Percentiles rank a stretch among this genome's conserved stretches.
phyloP scores from a whole-genome alignment of 2,329 filamentous ascomycete species.

The Fusarium sp. region DNA sequence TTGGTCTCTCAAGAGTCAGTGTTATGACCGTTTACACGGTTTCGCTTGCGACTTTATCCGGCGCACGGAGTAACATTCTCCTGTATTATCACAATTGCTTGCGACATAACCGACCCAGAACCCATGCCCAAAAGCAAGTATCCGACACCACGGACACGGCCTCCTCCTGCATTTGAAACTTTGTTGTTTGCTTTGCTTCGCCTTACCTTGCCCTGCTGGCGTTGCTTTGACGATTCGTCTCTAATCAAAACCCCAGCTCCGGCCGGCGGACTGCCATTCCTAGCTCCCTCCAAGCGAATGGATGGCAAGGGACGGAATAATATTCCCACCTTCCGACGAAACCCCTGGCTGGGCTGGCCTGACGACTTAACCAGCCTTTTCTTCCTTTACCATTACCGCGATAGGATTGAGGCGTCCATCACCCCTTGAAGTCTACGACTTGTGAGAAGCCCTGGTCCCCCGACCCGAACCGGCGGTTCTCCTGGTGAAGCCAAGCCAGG shows the following conservation, averaged over 20 bases:
- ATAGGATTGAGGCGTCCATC: conserved; percentile 12
- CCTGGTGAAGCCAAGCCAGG: conserved; percentile 2
- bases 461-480: conserved; percentile 38
- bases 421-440: conserved; percentile 1
- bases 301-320: conserved; percentile 16
- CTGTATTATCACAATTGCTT: neutral
- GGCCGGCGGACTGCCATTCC: conserved; percentile 17
- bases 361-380: conserved; percentile 1
- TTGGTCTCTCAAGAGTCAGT: neutral
- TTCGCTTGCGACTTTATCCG: conserved; percentile 16
- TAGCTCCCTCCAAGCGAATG: conserved; percentile 10
- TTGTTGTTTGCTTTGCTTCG: conserved; percentile 8
- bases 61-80: conserved; percentile 2
- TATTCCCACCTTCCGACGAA: conserved; percentile 22
- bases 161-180: conserved; percentile 24
- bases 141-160: conserved; percentile 8
- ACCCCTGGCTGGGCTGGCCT: neutral
- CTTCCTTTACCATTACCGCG: conserved; percentile 1
- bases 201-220: neutral
- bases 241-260: conserved; percentile 1
- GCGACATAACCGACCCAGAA: conserved; percentile 9
- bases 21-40: neutral
- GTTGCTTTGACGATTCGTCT: conserved; percentile 27
- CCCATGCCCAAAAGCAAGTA: conserved; percentile 17
- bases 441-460: conserved; percentile 1